These are phyloP conservation scores for Phytophthora rubi DNA, from an alignment of 352 stramenopile species.

Conservation along the genomic window DNA sequence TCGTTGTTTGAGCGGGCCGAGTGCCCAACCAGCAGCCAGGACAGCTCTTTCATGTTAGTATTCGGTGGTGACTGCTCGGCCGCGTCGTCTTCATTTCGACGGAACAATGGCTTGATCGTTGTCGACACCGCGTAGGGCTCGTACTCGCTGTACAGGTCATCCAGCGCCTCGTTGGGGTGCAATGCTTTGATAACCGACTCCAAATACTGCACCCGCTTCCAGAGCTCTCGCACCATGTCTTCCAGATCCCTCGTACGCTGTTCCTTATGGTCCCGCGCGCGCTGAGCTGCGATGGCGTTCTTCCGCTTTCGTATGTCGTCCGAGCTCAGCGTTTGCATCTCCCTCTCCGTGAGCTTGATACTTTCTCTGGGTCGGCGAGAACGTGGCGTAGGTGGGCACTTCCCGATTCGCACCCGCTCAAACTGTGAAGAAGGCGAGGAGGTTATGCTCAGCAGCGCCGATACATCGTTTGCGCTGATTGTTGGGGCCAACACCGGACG, in stretches of 20 bases:
- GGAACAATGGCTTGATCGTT: constrained; percentile 30
- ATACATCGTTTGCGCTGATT: constrained; percentile 35
- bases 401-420: constrained; percentile 28
- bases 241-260: constrained; percentile 66
- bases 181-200: constrained; percentile 48
- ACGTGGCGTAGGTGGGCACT: constrained; percentile 31
- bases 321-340: constrained; percentile 48
- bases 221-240: constrained; percentile 61
- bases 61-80: constrained; percentile 6
- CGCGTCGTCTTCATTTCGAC: constrained; percentile 1
- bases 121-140: constrained; percentile 43
- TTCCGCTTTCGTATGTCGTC: constrained; percentile 72
- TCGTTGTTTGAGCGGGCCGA: constrained; percentile 20
- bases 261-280: constrained; percentile 63
- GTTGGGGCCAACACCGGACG: constrained; percentile 21
- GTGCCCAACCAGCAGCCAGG: constrained; percentile 34
- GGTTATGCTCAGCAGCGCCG: constrained; percentile 28
- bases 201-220: constrained; percentile 65
- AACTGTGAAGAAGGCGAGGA: constrained; percentile 17
- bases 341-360: constrained; percentile 53
- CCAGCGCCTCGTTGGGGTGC: constrained; percentile 36
- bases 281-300: constrained; percentile 69
- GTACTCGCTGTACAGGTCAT: constrained; percentile 50
- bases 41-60: constrained; percentile 35
- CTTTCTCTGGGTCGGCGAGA: constrained; percentile 45